Evolutionary conservation across 2,329 filamentous ascomycete species (phyloP).

Genomic region (Setomelanomma holmii): DNA sequence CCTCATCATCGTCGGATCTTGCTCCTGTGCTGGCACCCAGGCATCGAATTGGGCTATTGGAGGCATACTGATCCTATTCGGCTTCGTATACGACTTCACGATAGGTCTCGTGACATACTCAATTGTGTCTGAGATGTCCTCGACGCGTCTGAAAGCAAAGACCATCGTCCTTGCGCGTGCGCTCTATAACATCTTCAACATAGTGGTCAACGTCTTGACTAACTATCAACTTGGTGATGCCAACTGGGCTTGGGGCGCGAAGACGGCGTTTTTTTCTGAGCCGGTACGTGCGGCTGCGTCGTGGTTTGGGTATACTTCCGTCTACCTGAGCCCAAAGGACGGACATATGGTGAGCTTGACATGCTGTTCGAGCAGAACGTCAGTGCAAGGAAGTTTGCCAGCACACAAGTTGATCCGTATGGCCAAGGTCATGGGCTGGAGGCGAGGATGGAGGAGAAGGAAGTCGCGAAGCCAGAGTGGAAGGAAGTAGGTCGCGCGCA

Average conservation of each 20-base stretch:
- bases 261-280: constrained; percentile 80
- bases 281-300: constrained; percentile 76
- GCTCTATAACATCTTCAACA: constrained; percentile 76
- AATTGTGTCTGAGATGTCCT: constrained; percentile 82
- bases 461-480: constrained; percentile 15
- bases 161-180: constrained; percentile 85
- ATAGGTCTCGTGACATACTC: constrained; percentile 91
- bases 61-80: constrained; percentile 38
- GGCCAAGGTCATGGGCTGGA: constrained; percentile 14
- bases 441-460: constrained; percentile 14
- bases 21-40: constrained; percentile 64
- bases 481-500: constrained; percentile 12
- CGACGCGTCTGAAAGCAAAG: constrained; percentile 83
- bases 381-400: constrained; percentile 29
- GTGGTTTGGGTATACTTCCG: constrained; percentile 81
- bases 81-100: constrained; percentile 81
- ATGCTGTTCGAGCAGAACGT: constrained; percentile 70
- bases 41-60: constrained; percentile 54
- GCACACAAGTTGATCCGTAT: constrained; percentile 30
- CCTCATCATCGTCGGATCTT: constrained; percentile 79
- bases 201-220: constrained; percentile 80
- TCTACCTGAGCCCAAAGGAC: constrained; percentile 77
- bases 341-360: constrained; percentile 84
- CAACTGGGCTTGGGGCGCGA: constrained; percentile 84
- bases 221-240: not conserved